A percentile compares a stretch with the other conserved stretches of the same genome.
These are phyloP conservation scores for Collariella sp. DNA, from an alignment of 495 filamentous ascomycete species.

Conservation along the genomic window DNA sequence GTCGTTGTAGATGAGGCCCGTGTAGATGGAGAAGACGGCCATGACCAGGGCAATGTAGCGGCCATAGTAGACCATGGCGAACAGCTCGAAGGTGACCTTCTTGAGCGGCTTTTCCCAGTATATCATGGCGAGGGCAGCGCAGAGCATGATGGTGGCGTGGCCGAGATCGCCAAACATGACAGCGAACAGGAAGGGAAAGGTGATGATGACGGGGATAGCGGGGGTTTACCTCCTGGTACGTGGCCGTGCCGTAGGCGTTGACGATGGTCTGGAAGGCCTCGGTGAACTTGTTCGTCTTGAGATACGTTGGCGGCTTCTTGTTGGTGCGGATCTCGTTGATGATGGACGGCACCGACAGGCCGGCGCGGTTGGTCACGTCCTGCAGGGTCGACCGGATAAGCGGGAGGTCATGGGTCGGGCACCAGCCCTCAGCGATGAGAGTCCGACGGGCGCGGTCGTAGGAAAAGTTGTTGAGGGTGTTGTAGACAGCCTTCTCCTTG, in stretches of 20 bases:
- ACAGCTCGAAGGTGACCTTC: slow-evolving; percentile 87
- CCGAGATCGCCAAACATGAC: slow-evolving; percentile 99
- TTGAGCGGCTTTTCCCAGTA: slow-evolving; percentile 87
- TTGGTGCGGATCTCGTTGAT: slow-evolving; percentile 94
- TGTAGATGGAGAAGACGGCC: slow-evolving; percentile 94
- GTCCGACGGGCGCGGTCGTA: slow-evolving; percentile 95
- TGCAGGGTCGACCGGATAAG: slow-evolving; percentile 91
- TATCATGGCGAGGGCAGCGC: slow-evolving; percentile 80
- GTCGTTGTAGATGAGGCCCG: slow-evolving; percentile 96
- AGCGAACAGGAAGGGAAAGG: slow-evolving; percentile 96
- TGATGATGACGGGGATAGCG: slow-evolving; percentile 86
- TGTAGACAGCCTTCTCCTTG: slow-evolving; percentile 98
- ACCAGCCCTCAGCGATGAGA: slow-evolving; percentile 95
- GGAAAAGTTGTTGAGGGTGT: slow-evolving; percentile 90
- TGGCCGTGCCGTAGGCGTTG: slow-evolving; percentile 93
- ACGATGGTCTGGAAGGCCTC: slow-evolving; percentile 98
- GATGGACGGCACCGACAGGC: slow-evolving; percentile 89
- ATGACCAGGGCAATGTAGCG: slow-evolving; percentile 98
- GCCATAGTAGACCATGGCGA: slow-evolving; percentile 96
- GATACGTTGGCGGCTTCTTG: slow-evolving; percentile 93
- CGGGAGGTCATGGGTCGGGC: slow-evolving; percentile 81
- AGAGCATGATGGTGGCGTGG: slow-evolving; percentile 78
- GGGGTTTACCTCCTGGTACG: slow-evolving; percentile 97
- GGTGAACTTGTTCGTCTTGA: slow-evolving; percentile 96
- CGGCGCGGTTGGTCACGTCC: slow-evolving; percentile 92